phyloP scores from a whole-genome alignment of 257 asterid genomes.

The Rhazya stricta region DNA sequence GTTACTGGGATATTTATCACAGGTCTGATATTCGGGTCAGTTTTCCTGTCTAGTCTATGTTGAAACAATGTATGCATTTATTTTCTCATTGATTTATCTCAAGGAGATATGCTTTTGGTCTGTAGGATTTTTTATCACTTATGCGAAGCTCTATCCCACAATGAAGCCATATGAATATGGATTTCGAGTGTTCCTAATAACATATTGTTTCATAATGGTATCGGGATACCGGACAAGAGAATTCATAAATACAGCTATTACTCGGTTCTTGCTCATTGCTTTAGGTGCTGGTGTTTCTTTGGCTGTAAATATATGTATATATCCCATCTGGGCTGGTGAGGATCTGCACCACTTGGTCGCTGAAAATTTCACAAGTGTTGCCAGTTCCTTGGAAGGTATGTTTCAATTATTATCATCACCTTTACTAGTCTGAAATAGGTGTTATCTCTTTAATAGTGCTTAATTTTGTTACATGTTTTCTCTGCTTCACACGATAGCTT shows the following conservation, averaged over 20 bases:
- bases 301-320: conserved; percentile 53
- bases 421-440: neutral
- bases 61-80: conserved; percentile 1
- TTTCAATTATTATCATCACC: neutral
- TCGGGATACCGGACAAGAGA: conserved; percentile 64
- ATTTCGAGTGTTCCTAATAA: conserved; percentile 65
- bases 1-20: conserved; percentile 31
- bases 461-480: neutral
- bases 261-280: conserved; percentile 60
- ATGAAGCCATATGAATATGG: conserved; percentile 82
- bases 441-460: neutral
- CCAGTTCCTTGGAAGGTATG: conserved; percentile 71
- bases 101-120: neutral
- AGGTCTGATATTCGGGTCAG: conserved; percentile 35
- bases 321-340: conserved; percentile 88
- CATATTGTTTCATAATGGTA: conserved; percentile 68
- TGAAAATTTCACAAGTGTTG: conserved; percentile 57
- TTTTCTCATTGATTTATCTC: conserved; percentile 5
- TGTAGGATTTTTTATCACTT: conserved; percentile 50
- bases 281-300: conserved; percentile 62
- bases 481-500: neutral
- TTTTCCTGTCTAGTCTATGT: neutral
- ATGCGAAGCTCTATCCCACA: conserved; percentile 59
- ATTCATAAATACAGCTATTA: conserved; percentile 48
- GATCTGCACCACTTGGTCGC: conserved; percentile 73